These are phyloP conservation scores for Colletotrichum limetticola DNA, from an alignment of 2,329 filamentous ascomycete genomes.

Conservation along the genomic window DNA sequence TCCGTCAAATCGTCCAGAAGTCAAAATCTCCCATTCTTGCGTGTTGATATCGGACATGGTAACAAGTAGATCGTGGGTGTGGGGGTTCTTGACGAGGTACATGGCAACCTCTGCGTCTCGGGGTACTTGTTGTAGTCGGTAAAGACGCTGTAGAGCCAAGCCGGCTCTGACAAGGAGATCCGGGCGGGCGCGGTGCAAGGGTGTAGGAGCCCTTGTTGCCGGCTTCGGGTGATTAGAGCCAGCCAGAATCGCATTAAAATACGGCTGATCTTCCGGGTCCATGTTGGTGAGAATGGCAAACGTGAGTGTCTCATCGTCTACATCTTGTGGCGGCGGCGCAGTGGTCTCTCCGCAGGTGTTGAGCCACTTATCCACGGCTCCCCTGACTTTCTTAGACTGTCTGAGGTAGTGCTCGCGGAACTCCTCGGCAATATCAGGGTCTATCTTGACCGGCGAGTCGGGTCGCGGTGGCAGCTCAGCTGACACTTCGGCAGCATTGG, in stretches of 20 bases:
- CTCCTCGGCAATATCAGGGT: constrained; percentile 93
- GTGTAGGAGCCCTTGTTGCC: constrained; percentile 74
- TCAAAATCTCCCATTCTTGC: constrained; percentile 96
- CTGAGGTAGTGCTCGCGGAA: constrained; percentile 92
- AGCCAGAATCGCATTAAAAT: constrained; percentile 83
- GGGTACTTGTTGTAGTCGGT: constrained; percentile 77
- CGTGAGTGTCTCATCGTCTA: constrained; percentile 92
- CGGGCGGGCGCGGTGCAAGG: constrained; percentile 71
- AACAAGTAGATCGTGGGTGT: constrained; percentile 85
- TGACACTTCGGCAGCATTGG: constrained; percentile 68
- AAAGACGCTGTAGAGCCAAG: constrained; percentile 84
- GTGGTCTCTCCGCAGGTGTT: constrained; percentile 80
- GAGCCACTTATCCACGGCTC: constrained; percentile 92
- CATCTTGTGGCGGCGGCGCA: constrained; percentile 82
- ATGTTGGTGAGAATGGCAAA: constrained; percentile 95
- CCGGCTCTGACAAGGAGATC: constrained; percentile 81
- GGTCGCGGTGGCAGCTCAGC: constrained; percentile 69
- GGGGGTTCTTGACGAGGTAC: constrained; percentile 84
- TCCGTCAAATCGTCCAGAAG: constrained; percentile 92
- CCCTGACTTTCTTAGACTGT: constrained; percentile 91
- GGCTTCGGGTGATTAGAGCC: constrained; percentile 68
- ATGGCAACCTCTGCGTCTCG: constrained; percentile 88
- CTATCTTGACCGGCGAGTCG: constrained; percentile 76
- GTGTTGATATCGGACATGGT: constrained; percentile 89
- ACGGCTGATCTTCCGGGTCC: constrained; percentile 77